Conservation (phyloP, 2,329 filamentous ascomycete species). For the Ophiostoma pallidulum region DNA sequence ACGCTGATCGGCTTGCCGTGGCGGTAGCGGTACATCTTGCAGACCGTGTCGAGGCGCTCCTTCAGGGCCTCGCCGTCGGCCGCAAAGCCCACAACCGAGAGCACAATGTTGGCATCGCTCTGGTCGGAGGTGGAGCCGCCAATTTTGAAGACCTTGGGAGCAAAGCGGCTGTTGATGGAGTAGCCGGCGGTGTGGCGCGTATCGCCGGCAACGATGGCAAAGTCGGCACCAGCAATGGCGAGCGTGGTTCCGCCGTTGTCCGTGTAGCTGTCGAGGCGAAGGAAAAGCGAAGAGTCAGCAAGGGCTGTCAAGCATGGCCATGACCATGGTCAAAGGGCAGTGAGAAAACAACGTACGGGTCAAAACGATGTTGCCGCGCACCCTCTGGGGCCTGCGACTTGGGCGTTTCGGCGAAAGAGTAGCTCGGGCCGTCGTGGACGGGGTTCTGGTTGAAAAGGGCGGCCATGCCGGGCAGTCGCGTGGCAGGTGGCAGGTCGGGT, state of each 20-base stretch:
- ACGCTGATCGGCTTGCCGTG: conserved; percentile 95
- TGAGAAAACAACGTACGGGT: conserved; percentile 69
- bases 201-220: conserved; percentile 94
- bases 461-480: conserved; percentile 36
- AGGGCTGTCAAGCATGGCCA: too few relatives aligned
- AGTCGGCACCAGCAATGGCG: conserved; percentile 87
- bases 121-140: conserved; percentile 82
- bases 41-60: conserved; percentile 85
- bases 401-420: conserved; percentile 56
- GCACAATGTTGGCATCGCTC: conserved; percentile 73
- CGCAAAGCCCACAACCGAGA: conserved; percentile 92
- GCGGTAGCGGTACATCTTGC: conserved; percentile 98
- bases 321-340: too few relatives aligned
- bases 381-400: conserved; percentile 42
- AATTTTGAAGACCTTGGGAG: conserved; percentile 95
- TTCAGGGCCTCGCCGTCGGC: conserved; percentile 90
- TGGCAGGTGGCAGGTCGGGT: neutral
- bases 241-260: conserved; percentile 97
- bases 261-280: conserved; percentile 61
- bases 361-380: conserved; percentile 69
- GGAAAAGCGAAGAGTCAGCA: too few relatives aligned
- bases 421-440: conserved; percentile 58
- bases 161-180: conserved; percentile 96
- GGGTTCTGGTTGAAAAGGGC: conserved; percentile 64
- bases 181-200: conserved; percentile 93